phyloP scores from a whole-genome alignment of 2,329 filamentous ascomycete genomes.

The Fusarium sp. region DNA sequence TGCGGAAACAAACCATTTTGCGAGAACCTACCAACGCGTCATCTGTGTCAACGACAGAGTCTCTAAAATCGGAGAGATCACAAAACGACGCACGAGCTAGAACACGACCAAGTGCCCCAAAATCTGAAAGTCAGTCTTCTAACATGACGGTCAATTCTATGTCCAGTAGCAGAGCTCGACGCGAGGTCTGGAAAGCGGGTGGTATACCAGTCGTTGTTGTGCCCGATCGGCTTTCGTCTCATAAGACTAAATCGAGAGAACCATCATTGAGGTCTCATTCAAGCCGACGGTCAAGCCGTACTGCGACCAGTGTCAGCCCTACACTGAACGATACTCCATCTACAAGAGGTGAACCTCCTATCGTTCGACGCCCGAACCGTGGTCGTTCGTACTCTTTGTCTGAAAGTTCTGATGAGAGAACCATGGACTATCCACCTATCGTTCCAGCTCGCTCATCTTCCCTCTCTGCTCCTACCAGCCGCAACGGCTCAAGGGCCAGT shows the following conservation, averaged over 20 bases:
- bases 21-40: slow-evolving; percentile 55
- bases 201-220: slow-evolving; percentile 72
- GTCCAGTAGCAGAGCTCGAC: slow-evolving; percentile 65
- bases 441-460: slow-evolving; percentile 69
- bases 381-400: slow-evolving; percentile 60
- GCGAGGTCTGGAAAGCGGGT: slow-evolving; percentile 68
- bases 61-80: slow-evolving; percentile 26
- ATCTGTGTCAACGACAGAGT: slow-evolving; percentile 20
- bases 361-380: slow-evolving; percentile 56
- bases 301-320: slow-evolving; percentile 65
- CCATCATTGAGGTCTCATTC: slow-evolving; percentile 71
- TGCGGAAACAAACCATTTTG: slow-evolving; percentile 65
- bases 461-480: slow-evolving; percentile 70
- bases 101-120: slow-evolving; percentile 45
- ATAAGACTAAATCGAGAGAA: slow-evolving; percentile 62
- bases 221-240: slow-evolving; percentile 67
- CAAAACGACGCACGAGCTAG: slow-evolving; percentile 46
- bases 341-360: slow-evolving; percentile 55
- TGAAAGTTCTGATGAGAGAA: slow-evolving; percentile 64
- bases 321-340: slow-evolving; percentile 56
- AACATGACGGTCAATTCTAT: slow-evolving; percentile 61
- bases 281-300: slow-evolving; percentile 65
- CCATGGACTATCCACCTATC: slow-evolving; percentile 69
- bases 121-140: slow-evolving; percentile 62
- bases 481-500: slow-evolving; percentile 64